A percentile compares a stretch with the other conserved stretches of the same genome.
Conservation (phyloP, 1,139 yeast species). For the Kurtzmaniella quercitrusa region DNA sequence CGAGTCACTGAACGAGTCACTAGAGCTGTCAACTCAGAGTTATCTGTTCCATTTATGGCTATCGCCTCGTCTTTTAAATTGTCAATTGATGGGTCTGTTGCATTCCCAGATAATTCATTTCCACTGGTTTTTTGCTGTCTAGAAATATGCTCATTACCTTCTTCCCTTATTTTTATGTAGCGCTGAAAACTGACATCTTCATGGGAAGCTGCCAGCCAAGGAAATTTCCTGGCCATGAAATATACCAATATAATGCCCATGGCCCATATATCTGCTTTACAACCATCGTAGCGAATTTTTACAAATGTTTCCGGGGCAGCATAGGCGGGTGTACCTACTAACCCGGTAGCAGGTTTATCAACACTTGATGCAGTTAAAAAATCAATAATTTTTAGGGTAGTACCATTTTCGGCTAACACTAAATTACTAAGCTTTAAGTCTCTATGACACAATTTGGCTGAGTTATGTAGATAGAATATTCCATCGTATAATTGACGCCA, state of each 20-base stretch:
- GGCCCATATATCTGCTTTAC: slow-evolving; percentile 46
- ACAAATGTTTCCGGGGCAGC: slow-evolving; percentile 47
- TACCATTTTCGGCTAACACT: slow-evolving; percentile 21
- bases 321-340: slow-evolving; percentile 46
- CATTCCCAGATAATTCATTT: not conserved
- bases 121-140: too few relatives aligned
- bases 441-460: slow-evolving; percentile 30
- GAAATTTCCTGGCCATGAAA: slow-evolving; percentile 21
- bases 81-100: not conserved
- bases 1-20: not conserved
- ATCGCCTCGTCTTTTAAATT: not conserved
- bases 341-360: slow-evolving; percentile 28
- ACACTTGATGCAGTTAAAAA: slow-evolving; percentile 26
- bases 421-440: slow-evolving; percentile 41
- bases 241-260: slow-evolving; percentile 40
- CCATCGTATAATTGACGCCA: slow-evolving; percentile 33
- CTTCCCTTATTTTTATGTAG: not conserved
- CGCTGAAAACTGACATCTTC: slow-evolving; percentile 14
- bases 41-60: not conserved
- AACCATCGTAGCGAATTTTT: slow-evolving; percentile 35
- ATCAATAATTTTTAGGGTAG: slow-evolving; percentile 33
- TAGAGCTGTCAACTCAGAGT: not conserved
- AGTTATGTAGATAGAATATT: slow-evolving; percentile 27
- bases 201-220: slow-evolving; percentile 35
- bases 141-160: too few relatives aligned